Percentiles rank a stretch among this genome's conserved stretches.
Evolutionary conservation across 257 asterid species (phyloP).

Genomic region (Solanum piurae): DNA sequence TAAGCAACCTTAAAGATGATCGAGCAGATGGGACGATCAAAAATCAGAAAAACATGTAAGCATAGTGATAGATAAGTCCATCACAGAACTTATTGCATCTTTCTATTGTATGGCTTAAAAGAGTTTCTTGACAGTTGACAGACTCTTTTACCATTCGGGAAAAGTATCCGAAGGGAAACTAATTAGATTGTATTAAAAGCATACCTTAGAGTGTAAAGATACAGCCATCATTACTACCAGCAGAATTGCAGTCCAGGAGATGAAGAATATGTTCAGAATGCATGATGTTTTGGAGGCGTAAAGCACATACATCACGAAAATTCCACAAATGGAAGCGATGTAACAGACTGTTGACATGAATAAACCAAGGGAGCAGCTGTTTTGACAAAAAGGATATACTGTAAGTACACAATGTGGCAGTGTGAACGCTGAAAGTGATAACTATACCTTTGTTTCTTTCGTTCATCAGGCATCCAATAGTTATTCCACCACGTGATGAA

Average conservation of each 20-base stretch:
- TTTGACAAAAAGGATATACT: neutral
- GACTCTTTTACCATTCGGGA: neutral
- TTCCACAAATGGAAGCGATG: slow-evolving; percentile 58
- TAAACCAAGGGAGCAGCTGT: slow-evolving; percentile 71
- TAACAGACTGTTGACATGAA: slow-evolving; percentile 80
- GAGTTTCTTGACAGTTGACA: neutral
- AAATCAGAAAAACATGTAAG: neutral
- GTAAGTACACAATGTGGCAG: neutral
- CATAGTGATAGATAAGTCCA: neutral
- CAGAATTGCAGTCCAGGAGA: slow-evolving; percentile 80
- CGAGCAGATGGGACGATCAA: neutral
- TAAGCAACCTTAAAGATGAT: neutral
- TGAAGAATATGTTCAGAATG: slow-evolving; percentile 82
- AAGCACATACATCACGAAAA: slow-evolving; percentile 59
- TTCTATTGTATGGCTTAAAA: neutral
- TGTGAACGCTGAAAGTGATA: neutral
- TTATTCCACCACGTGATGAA: slow-evolving; percentile 91
- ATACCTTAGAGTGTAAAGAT: slow-evolving; percentile 82
- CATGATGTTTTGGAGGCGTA: slow-evolving; percentile 64
- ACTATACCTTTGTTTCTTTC: slow-evolving; percentile 40
- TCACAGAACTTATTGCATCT: neutral
- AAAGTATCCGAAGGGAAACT: neutral
- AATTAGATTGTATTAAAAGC: neutral
- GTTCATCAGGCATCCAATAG: slow-evolving; percentile 82
- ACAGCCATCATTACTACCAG: slow-evolving; percentile 82